These are phyloP conservation scores for Chloromonas sp. DNA, from an alignment of 163 green algal genomes.

Conservation along the genomic window DNA sequence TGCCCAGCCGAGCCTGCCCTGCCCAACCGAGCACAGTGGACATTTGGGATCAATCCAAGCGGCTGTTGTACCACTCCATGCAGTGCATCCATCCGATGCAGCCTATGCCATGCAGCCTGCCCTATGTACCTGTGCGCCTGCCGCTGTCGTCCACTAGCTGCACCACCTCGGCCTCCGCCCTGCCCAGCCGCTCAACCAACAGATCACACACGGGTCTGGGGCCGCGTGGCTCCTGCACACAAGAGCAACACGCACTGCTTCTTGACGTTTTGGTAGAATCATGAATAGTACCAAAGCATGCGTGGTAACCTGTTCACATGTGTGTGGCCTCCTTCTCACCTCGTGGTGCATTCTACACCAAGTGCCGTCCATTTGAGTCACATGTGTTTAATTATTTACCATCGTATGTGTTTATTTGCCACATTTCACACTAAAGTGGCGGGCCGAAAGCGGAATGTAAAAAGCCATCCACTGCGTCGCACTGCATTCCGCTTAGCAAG, in stretches of 20 bases:
- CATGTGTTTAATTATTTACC: too few species aligned
- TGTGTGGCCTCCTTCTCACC: background rate
- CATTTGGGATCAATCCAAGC: too few species aligned
- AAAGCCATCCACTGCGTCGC: background rate
- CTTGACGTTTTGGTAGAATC: background rate
- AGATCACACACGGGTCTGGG: conserved; percentile 45
- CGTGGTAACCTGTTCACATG: background rate
- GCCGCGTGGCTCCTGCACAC: conserved; percentile 24
- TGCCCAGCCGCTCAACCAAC: conserved; percentile 33
- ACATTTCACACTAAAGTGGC: background rate
- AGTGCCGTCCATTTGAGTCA: too few species aligned
- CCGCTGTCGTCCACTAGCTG: conserved; percentile 37
- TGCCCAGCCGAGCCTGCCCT: too few species aligned
- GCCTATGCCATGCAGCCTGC: background rate
- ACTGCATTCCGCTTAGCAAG: background rate
- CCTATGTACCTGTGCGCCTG: background rate
- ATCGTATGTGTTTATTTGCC: too few species aligned
- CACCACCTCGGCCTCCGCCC: conserved; percentile 36
- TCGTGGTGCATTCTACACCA: too few species aligned
- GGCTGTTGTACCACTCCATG: too few species aligned
- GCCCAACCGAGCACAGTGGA: too few species aligned
- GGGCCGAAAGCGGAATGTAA: background rate
- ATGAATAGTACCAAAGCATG: background rate
- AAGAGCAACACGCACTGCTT: background rate
- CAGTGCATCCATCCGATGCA: background rate